Base-by-base conservation (phyloP, 2,329 filamentous ascomycete species). In the Penicillium oxalicum region DNA sequence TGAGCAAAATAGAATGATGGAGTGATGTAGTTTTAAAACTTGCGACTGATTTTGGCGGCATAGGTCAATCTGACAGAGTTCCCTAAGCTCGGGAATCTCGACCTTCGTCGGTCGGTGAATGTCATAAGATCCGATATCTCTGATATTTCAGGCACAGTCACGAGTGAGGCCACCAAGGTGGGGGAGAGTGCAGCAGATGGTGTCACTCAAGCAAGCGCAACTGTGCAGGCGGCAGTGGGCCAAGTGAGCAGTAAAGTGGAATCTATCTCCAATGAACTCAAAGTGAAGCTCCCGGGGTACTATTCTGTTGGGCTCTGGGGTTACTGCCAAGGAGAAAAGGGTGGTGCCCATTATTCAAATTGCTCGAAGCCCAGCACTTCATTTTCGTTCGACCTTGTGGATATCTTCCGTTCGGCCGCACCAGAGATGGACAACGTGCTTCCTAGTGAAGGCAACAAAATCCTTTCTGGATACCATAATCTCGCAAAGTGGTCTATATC, bases 231-330 rank as follows among this genome's bases (percentile, higher is more conserved):
- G 35, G 29, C 9, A 2, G 33, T 35, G 18, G 45, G 29, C n/a
- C 32, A 51, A 33, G 45, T 40, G 9, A 18, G 38, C n/a, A 34
- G 33, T 38, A 5, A 18, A 5, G 5, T 45, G 5, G 11, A 28
- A 29, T 25, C 18, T 26, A 36, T 45, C 7, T 12, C 40, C 12
- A 36, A 45, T 9, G 39, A 48, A 32, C 36, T 51, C 18, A 48
- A 51, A 43, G 27, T 37, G 1, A 33, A 47, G 12, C 37, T 52
- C 11, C 44, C 44, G 4, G 25, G 35, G 12, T 49, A 45, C 32
- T 49, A 52, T 29, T 40, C 12, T 9, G 41, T 53, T 7, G 51
- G 51, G 12, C 48, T 53, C 33, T 50, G 27, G 48, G 39, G 45
- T 24, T 53, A 48, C 44, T 53, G 48, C 25, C 40, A 46, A 26